These are phyloP conservation scores for Fusarium annulatum DNA, from an alignment of 2,329 filamentous ascomycete genomes.

Conservation along the genomic window DNA sequence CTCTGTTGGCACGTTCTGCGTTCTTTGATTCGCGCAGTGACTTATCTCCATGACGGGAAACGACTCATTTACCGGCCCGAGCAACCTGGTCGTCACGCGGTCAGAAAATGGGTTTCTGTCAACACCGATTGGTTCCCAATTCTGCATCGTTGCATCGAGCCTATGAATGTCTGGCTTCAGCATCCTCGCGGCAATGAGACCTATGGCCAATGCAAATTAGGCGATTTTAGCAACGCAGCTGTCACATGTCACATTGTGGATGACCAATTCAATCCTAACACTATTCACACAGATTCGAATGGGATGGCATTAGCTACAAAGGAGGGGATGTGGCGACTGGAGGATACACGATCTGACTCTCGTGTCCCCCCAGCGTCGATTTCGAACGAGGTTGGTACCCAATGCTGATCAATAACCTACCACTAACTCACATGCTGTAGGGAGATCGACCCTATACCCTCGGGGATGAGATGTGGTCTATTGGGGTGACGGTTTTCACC, in stretches of 20 bases:
- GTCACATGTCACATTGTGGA: constrained; percentile 52
- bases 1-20: constrained; percentile 67
- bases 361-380: constrained; percentile 6
- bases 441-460: constrained; percentile 49
- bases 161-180: constrained; percentile 63
- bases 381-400: constrained; percentile 14
- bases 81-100: not conserved
- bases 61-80: constrained; percentile 37
- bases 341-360: constrained; percentile 1
- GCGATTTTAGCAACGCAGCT: constrained; percentile 56
- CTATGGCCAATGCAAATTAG: constrained; percentile 66
- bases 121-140: constrained; percentile 63
- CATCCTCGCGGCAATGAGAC: constrained; percentile 59
- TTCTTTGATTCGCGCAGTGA: constrained; percentile 60
- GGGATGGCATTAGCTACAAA: constrained; percentile 23
- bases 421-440: constrained; percentile 32
- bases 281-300: not conserved
- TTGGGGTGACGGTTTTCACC: constrained; percentile 53
- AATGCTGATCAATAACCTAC: not conserved
- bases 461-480: constrained; percentile 52
- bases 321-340: constrained; percentile 27
- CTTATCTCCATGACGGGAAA: constrained; percentile 64
- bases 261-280: not conserved
- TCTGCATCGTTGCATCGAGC: constrained; percentile 60
- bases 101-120: constrained; percentile 26